Conservation (phyloP, 768 basidiomycete genomes). For the Collybia sordida region DNA sequence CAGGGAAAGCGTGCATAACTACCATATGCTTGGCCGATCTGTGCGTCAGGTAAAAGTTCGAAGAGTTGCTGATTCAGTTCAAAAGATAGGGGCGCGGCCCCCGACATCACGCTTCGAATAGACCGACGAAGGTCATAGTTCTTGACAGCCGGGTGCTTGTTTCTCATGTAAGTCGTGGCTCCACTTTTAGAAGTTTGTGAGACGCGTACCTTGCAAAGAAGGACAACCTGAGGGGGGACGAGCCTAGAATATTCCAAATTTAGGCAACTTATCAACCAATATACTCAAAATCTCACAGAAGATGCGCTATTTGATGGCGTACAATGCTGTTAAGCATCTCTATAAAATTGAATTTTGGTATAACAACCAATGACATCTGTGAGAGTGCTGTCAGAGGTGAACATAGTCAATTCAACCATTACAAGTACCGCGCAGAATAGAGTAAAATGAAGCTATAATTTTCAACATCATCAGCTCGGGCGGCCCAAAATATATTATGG, state of each 20-base stretch:
- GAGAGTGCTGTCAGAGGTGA: background rate
- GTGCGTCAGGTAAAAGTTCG: conserved; percentile 48
- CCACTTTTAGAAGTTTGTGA: background rate
- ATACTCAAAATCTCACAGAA: background rate
- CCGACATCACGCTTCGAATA: conserved; percentile 50
- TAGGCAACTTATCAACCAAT: too few relatives aligned
- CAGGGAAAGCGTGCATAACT: background rate
- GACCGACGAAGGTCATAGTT: conserved; percentile 44
- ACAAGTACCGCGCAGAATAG: conserved; percentile 53
- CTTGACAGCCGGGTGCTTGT: conserved; percentile 50
- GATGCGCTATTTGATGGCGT: conserved; percentile 46
- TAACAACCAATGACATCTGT: conserved; percentile 54
- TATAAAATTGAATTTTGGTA: conserved; percentile 62
- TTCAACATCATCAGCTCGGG: background rate
- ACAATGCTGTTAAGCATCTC: conserved; percentile 63
- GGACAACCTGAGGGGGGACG: conserved; percentile 57
- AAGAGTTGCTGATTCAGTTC: conserved; percentile 52
- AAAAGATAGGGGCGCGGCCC: conserved; percentile 58
- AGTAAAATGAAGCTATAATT: conserved; percentile 50
- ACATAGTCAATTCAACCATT: background rate
- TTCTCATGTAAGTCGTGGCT: background rate
- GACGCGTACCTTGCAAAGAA: conserved; percentile 52
- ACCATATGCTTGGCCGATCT: conserved; percentile 63
- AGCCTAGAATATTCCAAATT: conserved; percentile 30
- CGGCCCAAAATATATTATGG: background rate